Base-by-base conservation (phyloP, 176 grass and related monocot genomes). In the Puya raimondii region DNA sequence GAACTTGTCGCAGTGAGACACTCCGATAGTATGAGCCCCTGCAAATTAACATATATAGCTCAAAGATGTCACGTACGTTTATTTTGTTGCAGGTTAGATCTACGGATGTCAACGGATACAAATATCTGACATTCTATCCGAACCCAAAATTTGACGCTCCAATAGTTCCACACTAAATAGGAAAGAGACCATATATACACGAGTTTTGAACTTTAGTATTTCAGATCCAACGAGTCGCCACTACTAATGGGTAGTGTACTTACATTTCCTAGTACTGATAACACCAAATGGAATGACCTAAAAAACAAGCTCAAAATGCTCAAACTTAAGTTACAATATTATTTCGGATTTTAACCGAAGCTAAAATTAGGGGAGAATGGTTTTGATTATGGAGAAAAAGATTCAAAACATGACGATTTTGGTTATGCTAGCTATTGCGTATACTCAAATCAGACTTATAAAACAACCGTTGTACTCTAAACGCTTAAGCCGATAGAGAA, bases 1-100 rank as follows among this genome's bases (percentile, higher is more conserved):
- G 65, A 93, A 93, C 74, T 93, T 93, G 90, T 93, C 90, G 64
- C 90, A 93, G 80, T 93, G 90, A 51, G 86, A 75, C 3, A 92
- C 90, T 47, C 90, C 90, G 47, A 93, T 93, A 6, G 90, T 93
- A 83, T 93, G 90, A 10, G 70, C 90, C 0, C 90, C 89, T 92
- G 70, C 58, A 64, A 54, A 1, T 23, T 1, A 26, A 56, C 5
- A 6, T 6, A 42, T 33, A 54, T 54, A 16, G 14, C 53, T 56
- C 53, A 56, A 56, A 56, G 15, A 56, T 42, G 33, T 42, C 33
- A 42, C 33, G 7, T 42, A 42, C 33, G 7, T 42, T 42, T 47
- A 66, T 14, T 33, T 63, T 59, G 16, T 7, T 69, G n/a, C 9
- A 26, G 2, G 10, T 48, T 25, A 71, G 70, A 70, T 0, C 79